Conservation (phyloP, 164 flowering plant species). For the grape (Vitis vinifera) region DNA sequence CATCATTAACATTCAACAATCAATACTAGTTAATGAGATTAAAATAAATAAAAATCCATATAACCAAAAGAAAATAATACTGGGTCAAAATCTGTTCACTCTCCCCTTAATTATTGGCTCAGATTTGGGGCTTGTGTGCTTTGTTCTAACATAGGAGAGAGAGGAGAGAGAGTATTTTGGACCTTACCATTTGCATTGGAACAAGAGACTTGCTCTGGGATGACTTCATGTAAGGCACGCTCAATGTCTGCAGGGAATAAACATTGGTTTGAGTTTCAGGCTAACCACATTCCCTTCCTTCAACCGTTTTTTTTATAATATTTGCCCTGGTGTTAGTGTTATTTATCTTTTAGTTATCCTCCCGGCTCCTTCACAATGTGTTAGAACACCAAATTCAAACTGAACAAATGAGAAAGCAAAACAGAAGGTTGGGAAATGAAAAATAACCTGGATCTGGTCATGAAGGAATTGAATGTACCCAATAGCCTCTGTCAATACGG, state of each 20-base stretch:
- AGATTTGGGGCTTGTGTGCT: no score
- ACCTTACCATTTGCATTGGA: constrained; percentile 13
- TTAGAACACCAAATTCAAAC: no score
- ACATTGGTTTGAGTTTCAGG: not conserved
- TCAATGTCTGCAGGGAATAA: constrained; percentile 22
- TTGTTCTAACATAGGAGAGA: not conserved
- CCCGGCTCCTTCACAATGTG: no score
- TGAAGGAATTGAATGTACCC: constrained; percentile 39
- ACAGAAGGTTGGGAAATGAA: not conserved
- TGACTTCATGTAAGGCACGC: constrained; percentile 20
- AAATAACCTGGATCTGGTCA: constrained; percentile 30
- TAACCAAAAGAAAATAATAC: not conserved
- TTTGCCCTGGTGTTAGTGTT: no score
- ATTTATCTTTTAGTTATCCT: no score
- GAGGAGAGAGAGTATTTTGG: not conserved
- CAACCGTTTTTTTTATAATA: no score
- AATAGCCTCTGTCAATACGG: constrained; percentile 37
- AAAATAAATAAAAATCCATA: no score
- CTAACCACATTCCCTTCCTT: not conserved
- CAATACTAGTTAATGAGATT: no score
- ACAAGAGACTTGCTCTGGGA: constrained; percentile 6
- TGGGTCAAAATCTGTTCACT: no score
- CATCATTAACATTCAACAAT: not conserved
- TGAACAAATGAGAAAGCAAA: not conserved
- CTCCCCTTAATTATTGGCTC: no score